Evolutionary conservation across 129 eudicot species (phyloP), one percentile per base, ranked within the genome.

Genomic region (Erigeron canadensis): DNA sequence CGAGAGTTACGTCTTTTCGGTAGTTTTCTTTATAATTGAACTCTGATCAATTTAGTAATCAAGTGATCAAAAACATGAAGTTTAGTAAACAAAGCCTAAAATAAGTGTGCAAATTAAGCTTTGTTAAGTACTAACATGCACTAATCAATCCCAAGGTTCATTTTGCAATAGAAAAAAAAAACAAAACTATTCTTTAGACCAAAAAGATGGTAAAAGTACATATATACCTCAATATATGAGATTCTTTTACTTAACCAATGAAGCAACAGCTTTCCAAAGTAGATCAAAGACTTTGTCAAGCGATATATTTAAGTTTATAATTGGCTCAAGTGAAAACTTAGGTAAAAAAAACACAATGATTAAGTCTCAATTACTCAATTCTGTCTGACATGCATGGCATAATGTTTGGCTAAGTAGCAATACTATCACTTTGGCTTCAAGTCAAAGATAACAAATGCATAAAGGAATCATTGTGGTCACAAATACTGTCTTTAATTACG

Each of bases 391-490:
- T 84, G 84, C 79, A 77, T 84, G 81, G 69, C 48, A 69, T 10
- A 28, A 34, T 80, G 82, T 76, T 60, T 77, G 65, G 72, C 50
- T 44, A 65, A 63, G 46, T 70, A 63, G 11, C 51, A 64, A 69
- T 40, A 70, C 60, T 73, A 81, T 61, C 85, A 18, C 81, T 84
- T 81, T 74, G 60, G 77, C 85, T 81, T 81, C 50, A 71, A 84
- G 59, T 84, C 81, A 78, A 81, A 81, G 84, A 81, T 70, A 83
- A 76, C 78, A 9, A 66, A 70, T 53, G 58, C 61, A 47, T 59
- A 38, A 2, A 39, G 69, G 50, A 74, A 81, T 78, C 81, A 84
- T 81, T 65, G 28, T 81, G 67, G 70, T 60, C 83, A 77, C 77
- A 73, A n/a, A 60, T 75, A 43, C 44, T 58, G 38, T 63, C 75